phyloP scores from a whole-genome alignment of 495 filamentous ascomycete genomes.

The Hypoxylon fragiforme region DNA sequence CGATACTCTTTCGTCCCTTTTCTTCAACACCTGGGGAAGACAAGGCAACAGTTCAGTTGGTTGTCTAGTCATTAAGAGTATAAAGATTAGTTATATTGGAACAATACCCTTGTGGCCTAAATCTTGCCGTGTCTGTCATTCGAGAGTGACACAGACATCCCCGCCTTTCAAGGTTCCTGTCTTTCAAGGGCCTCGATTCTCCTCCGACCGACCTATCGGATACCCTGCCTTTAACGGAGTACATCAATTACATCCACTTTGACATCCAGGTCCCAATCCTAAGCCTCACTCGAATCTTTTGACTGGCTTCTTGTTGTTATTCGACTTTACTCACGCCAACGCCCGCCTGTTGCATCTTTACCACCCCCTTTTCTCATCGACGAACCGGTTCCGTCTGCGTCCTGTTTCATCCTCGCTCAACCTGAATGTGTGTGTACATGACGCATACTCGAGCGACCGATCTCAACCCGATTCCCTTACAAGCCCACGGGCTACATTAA shows the following conservation, averaged over 20 bases:
- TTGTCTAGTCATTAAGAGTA: slow-evolving; percentile 1
- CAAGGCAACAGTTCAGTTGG: background rate
- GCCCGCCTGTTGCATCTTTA: slow-evolving; percentile 28
- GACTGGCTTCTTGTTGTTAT: slow-evolving; percentile 19
- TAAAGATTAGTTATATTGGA: too few relatives aligned
- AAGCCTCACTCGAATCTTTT: slow-evolving; percentile 31
- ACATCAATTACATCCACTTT: slow-evolving; percentile 42
- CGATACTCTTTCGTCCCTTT: background rate
- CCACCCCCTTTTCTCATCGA: slow-evolving; percentile 17
- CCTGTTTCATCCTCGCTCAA: slow-evolving; percentile 19
- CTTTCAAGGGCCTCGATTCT: slow-evolving; percentile 33
- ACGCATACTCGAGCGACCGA: slow-evolving; percentile 46
- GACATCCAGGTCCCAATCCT: slow-evolving; percentile 32
- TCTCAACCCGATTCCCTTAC: slow-evolving; percentile 45
- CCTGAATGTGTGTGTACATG: slow-evolving; percentile 51
- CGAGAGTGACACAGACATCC: slow-evolving; percentile 42
- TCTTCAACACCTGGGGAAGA: slow-evolving; percentile 16
- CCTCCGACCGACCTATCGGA: slow-evolving; percentile 43
- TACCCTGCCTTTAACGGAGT: slow-evolving; percentile 37
- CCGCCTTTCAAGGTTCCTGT: slow-evolving; percentile 39
- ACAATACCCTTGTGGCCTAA: slow-evolving; percentile 20
- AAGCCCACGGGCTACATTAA: slow-evolving; percentile 51
- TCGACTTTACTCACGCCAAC: slow-evolving; percentile 21
- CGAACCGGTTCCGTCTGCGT: slow-evolving; percentile 15
- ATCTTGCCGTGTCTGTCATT: slow-evolving; percentile 27